Percentiles rank a stretch among this genome's conserved stretches.
These are phyloP conservation scores for Botrytis medusae DNA, from an alignment of 2,329 filamentous ascomycete species.

Conservation along the genomic window DNA sequence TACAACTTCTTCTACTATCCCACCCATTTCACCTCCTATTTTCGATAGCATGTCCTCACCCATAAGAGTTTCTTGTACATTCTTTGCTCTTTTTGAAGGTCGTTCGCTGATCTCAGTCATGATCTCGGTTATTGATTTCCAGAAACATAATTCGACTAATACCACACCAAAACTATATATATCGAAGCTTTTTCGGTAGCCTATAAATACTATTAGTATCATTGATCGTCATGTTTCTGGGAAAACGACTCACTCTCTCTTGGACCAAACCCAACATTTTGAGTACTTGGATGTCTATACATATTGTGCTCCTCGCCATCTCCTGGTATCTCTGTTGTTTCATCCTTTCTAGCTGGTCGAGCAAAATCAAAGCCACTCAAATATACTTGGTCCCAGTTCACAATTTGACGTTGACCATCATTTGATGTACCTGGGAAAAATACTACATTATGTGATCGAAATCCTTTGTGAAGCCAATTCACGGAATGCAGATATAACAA, in stretches of 20 bases:
- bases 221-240: not conserved
- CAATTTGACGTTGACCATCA: slow-evolving; percentile 18
- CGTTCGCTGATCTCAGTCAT: slow-evolving; percentile 37
- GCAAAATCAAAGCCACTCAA: slow-evolving; percentile 57
- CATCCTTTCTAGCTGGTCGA: slow-evolving; percentile 50
- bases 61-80: slow-evolving; percentile 43
- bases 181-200: slow-evolving; percentile 48
- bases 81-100: slow-evolving; percentile 36
- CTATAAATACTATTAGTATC: slow-evolving; percentile 1
- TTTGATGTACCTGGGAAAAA: slow-evolving; percentile 45
- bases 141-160: slow-evolving; percentile 55
- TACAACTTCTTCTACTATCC: slow-evolving; percentile 44
- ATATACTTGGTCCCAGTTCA: slow-evolving; percentile 46
- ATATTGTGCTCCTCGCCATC: slow-evolving; percentile 49
- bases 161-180: slow-evolving; percentile 54
- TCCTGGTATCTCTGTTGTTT: slow-evolving; percentile 51
- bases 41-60: slow-evolving; percentile 37
- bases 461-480: slow-evolving; percentile 59
- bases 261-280: slow-evolving; percentile 27
- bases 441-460: slow-evolving; percentile 54
- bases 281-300: slow-evolving; percentile 48
- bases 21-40: slow-evolving; percentile 44
- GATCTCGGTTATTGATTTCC: slow-evolving; percentile 49
- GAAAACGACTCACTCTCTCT: slow-evolving; percentile 19
- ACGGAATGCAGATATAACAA: slow-evolving; percentile 56